phyloP scores from a whole-genome alignment of 176 grass and related monocot species.

The Rhynchospora breviuscula region DNA sequence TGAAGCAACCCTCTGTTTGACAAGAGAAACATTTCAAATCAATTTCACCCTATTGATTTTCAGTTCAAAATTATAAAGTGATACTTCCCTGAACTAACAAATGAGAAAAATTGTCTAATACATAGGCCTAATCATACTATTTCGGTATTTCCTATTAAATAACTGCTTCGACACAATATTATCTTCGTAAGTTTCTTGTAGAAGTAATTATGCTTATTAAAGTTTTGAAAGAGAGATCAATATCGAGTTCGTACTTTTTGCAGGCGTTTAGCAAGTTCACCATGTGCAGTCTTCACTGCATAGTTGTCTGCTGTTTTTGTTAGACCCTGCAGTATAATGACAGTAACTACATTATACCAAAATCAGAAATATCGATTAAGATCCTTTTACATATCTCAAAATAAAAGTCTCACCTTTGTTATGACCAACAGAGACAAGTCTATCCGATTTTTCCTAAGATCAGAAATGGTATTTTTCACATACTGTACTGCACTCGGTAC shows the following conservation, averaged over 20 bases:
- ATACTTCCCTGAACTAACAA: neutral
- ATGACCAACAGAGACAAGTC: slow-evolving; percentile 99
- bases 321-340: slow-evolving; percentile 55
- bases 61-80: slow-evolving; percentile 1
- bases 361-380: neutral
- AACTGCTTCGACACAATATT: neutral
- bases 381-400: neutral
- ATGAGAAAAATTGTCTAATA: neutral
- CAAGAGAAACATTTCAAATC: slow-evolving; percentile 31
- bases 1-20: slow-evolving; percentile 80
- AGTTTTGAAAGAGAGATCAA: neutral
- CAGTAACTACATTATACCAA: neutral
- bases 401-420: slow-evolving; percentile 65
- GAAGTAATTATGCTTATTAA: neutral
- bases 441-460: slow-evolving; percentile 92
- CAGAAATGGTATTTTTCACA: slow-evolving; percentile 98
- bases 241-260: slow-evolving; percentile 52
- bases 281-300: slow-evolving; percentile 93
- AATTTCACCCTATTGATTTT: slow-evolving; percentile 5
- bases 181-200: neutral
- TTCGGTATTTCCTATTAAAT: neutral
- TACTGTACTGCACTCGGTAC: slow-evolving; percentile 91
- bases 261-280: slow-evolving; percentile 98
- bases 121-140: neutral
- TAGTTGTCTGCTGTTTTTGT: slow-evolving; percentile 99